These are phyloP conservation scores for Chrysophaeum taylorii DNA, from an alignment of 352 stramenopile species.

Conservation along the genomic window DNA sequence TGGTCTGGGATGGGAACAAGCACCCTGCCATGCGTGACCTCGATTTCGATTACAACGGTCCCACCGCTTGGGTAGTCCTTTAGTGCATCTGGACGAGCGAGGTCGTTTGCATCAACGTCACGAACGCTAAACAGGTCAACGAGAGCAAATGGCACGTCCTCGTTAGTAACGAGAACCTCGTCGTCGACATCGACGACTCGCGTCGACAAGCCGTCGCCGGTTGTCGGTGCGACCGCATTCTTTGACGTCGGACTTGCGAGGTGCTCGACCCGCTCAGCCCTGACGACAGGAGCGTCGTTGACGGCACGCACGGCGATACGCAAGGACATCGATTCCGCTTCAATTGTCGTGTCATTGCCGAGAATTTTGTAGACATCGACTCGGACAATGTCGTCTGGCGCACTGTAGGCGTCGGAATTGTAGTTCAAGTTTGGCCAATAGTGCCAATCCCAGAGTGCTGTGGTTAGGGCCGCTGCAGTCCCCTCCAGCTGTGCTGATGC, in stretches of 20 bases:
- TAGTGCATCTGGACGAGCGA: too few species aligned
- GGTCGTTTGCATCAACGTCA: background rate
- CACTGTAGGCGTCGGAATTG: background rate
- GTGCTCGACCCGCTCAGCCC: background rate
- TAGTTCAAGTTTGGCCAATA: conserved; percentile 12
- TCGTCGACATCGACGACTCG: background rate
- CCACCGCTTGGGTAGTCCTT: too few species aligned
- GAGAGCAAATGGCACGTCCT: conserved; percentile 3
- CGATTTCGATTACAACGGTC: too few species aligned
- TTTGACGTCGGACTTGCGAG: background rate
- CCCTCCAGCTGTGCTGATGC: background rate
- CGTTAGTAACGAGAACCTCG: background rate
- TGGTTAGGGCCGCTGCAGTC: background rate
- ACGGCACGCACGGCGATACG: background rate
- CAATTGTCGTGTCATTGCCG: too few species aligned
- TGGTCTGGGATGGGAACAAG: too few species aligned
- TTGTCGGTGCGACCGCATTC: background rate
- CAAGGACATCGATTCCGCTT: background rate
- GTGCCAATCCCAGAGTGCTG: conserved; percentile 4
- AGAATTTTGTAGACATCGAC: too few species aligned
- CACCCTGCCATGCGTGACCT: too few species aligned
- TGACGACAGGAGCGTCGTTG: conserved; percentile 3
- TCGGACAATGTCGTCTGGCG: background rate
- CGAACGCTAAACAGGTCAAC: background rate
- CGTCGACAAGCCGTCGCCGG: background rate